Percentiles rank a stretch among this genome's conserved stretches.
Conservation (phyloP, 306 rosid genomes). For the Prunus mongolica region DNA sequence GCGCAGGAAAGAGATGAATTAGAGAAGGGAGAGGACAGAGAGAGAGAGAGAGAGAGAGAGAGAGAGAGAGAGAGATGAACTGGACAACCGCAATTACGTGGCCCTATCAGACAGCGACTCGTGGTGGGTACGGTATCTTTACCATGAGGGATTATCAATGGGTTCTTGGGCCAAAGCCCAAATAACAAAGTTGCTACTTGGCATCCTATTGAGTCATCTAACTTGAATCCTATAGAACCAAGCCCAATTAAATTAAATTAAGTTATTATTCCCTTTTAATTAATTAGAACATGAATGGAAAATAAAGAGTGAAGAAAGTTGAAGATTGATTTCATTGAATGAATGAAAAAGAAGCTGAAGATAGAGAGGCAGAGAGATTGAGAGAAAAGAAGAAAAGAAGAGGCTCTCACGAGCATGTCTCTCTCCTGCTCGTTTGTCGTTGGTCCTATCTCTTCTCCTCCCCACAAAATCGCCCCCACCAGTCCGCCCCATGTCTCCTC, state of each 20-base stretch:
- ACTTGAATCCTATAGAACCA: too few species aligned
- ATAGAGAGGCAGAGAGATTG: background rate
- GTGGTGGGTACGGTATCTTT: background rate
- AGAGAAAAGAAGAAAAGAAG: background rate
- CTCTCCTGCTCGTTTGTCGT: background rate
- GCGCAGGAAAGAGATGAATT: background rate
- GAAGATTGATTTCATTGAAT: background rate
- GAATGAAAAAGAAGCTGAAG: background rate
- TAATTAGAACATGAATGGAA: background rate
- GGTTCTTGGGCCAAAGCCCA: background rate
- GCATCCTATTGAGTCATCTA: too few species aligned
- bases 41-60: background rate
- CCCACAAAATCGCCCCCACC: conserved; percentile 19
- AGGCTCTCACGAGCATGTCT: conserved; percentile 1
- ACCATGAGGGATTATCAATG: background rate
- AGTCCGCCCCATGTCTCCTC: background rate
- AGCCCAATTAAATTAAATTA: too few species aligned
- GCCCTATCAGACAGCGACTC: background rate
- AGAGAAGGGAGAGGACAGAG: background rate
- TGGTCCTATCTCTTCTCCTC: conserved; percentile 23
- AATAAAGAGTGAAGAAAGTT: background rate
- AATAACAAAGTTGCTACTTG: too few species aligned
- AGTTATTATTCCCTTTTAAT: too few species aligned
- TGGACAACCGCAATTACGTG: conserved; percentile 11
- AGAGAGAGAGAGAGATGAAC: background rate